These are phyloP conservation scores for Massarina eburnea DNA, from an alignment of 2,329 filamentous ascomycete species.

Conservation along the genomic window DNA sequence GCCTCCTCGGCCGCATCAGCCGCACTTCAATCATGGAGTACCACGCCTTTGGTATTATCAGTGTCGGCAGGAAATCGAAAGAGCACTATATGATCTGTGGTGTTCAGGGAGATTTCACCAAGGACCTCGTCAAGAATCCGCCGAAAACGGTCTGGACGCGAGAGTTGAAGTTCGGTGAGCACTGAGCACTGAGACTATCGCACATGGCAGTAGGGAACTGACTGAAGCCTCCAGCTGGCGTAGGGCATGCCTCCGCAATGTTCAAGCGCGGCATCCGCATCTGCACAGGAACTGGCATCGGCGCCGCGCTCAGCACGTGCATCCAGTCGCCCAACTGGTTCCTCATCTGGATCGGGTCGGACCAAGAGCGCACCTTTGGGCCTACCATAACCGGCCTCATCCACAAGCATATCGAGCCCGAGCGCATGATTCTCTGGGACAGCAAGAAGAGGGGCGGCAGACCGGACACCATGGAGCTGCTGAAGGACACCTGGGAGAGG, in stretches of 20 bases:
- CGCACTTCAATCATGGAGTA: conserved; percentile 43
- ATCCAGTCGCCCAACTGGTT: conserved; percentile 41
- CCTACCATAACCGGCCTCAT: conserved; percentile 37
- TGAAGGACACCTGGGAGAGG: conserved; percentile 36
- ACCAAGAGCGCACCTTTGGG: conserved; percentile 39
- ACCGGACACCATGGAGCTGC: conserved; percentile 34
- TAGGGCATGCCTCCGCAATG: conserved; percentile 39
- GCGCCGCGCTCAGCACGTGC: conserved; percentile 38
- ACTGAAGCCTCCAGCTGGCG: conserved; percentile 26
- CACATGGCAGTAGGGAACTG: too few relatives aligned
- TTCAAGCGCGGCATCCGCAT: conserved; percentile 40
- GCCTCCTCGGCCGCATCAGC: conserved; percentile 36
- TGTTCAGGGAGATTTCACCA: conserved; percentile 42
- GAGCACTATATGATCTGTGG: conserved; percentile 42
- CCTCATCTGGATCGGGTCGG: conserved; percentile 41
- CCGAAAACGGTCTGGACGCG: conserved; percentile 38
- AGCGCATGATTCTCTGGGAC: conserved; percentile 42
- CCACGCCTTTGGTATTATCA: conserved; percentile 42
- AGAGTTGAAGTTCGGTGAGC: conserved; percentile 39
- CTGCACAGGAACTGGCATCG: conserved; percentile 40
- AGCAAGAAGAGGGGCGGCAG: conserved; percentile 38
- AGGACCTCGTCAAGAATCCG: conserved; percentile 33
- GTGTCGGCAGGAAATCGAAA: conserved; percentile 30
- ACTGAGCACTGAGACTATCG: too few relatives aligned
- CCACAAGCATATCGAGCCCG: conserved; percentile 35